Evolutionary conservation across 2,329 filamentous ascomycete species (phyloP).

Genomic region (Clarireedia sp.): DNA sequence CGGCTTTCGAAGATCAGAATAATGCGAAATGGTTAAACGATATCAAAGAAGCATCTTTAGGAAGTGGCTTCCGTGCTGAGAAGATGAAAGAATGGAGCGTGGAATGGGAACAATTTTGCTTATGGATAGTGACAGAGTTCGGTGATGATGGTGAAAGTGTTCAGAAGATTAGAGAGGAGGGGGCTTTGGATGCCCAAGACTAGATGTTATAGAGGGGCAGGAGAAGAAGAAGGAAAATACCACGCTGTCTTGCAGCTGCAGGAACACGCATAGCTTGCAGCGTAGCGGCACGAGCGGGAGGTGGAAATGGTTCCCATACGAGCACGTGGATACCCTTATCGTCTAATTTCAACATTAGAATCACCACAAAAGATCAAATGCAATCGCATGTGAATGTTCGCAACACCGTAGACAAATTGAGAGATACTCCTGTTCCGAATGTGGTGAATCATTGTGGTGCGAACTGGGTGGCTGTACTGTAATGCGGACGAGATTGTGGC

Average conservation of each 20-base stretch:
- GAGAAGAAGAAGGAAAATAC: background rate
- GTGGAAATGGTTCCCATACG: background rate
- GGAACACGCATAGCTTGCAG: too few relatives aligned
- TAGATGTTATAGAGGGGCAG: background rate
- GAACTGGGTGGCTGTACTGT: too few relatives aligned
- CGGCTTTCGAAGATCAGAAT: slow-evolving; percentile 74
- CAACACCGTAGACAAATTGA: too few relatives aligned
- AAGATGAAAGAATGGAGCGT: slow-evolving; percentile 70
- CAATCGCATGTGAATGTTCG: background rate
- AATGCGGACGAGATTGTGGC: too few relatives aligned
- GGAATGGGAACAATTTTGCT: slow-evolving; percentile 83
- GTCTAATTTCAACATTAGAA: slow-evolving; percentile 8
- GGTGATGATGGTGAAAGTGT: slow-evolving; percentile 33
- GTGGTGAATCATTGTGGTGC: too few relatives aligned
- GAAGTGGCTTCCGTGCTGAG: slow-evolving; percentile 60
- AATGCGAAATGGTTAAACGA: slow-evolving; percentile 63
- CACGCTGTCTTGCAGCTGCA: too few relatives aligned
- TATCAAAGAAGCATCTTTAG: slow-evolving; percentile 66
- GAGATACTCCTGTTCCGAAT: too few relatives aligned
- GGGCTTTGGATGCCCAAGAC: slow-evolving; percentile 16
- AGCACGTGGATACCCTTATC: background rate
- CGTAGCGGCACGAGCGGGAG: background rate
- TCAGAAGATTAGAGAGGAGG: slow-evolving; percentile 15
- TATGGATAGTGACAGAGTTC: slow-evolving; percentile 81
- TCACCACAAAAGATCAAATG: background rate